Conservation (phyloP, 306 rosid species). For the Trifolium subterraneum region DNA sequence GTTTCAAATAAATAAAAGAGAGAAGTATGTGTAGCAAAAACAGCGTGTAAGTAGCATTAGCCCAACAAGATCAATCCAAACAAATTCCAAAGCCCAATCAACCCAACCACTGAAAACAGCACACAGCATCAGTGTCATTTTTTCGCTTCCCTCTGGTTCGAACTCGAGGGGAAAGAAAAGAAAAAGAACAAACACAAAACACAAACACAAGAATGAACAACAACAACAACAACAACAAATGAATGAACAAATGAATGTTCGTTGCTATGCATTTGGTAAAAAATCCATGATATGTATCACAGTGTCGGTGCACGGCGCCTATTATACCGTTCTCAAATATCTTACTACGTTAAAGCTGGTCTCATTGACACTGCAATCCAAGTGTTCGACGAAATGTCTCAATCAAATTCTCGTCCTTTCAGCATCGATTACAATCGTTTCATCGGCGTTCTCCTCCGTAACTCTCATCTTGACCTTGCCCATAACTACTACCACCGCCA, state of each 20-base stretch:
- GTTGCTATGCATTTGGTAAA: slow-evolving; percentile 57
- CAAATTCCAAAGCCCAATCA: background rate
- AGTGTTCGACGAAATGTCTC: slow-evolving; percentile 85
- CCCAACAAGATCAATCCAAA: background rate
- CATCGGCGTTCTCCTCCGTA: slow-evolving; percentile 78
- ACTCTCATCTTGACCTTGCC: slow-evolving; percentile 75
- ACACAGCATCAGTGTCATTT: background rate
- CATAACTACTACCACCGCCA: slow-evolving; percentile 70
- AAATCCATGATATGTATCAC: slow-evolving; percentile 69
- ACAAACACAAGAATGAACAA: background rate
- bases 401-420: slow-evolving; percentile 71
- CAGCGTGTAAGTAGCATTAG: background rate
- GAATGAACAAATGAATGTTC: slow-evolving; percentile 1
- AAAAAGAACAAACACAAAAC: background rate
- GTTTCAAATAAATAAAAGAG: too few species aligned
- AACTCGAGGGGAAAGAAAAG: background rate
- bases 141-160: background rate
- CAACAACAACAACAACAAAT: background rate
- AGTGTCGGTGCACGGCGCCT: slow-evolving; percentile 79
- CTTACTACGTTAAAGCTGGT: slow-evolving; percentile 67
- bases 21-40: too few species aligned
- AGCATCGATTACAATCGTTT: slow-evolving; percentile 87
- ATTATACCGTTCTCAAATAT: slow-evolving; percentile 72
- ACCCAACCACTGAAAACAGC: background rate
- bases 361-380: slow-evolving; percentile 76